Evolutionary conservation across 179 eudicot genomes (phyloP), one percentile per base, ranked within the genome.

Genomic region (Corrigiola litoralis): DNA sequence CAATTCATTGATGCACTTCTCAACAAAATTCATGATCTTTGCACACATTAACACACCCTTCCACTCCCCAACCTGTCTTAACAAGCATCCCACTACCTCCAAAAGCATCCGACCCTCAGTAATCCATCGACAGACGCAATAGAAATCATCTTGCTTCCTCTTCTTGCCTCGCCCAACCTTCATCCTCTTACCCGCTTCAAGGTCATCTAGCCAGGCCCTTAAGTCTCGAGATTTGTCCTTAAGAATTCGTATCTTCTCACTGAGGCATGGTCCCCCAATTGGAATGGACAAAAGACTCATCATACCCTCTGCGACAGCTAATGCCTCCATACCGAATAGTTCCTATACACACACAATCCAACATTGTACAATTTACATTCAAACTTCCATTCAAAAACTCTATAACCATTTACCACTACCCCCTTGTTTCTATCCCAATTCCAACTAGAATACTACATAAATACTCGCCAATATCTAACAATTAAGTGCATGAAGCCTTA

Each of bases 111-210:
- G 10, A 32, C 44, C 31, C 17, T 55, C 48, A 20, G 54, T 5
- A 49, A 32, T 17, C 41, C 25, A n/a, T n/a, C n/a, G n/a, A n/a
- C n/a, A 44, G 14, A 9, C 16, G 42, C 20, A 36, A 2, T 34
- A 24, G 34, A 16, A 53, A 31, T 55, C 50, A 1, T 33, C 62
- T 58, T 62, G 57, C 20, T 66, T 66, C 32, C 63, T 44, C 62
- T 66, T 66, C 44, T 31, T 66, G 33, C 62, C 38, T 34, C 21
- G 28, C 21, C 11, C 27, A 20, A 21, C n/a, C n/a, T n/a, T n/a
- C 33, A 25, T 27, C 18, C 13, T 1, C 44, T 24, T n/a, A n/a
- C n/a, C n/a, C n/a, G 14, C 36, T 27, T 48, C 29, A 27, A 37
- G 9, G 8, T 64, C 58, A n/a, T 14, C 9, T 17, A 21, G 31